Evolutionary conservation across 176 grass and related monocot genomes (phyloP).

Genomic region (Coix lacrymajobi): DNA sequence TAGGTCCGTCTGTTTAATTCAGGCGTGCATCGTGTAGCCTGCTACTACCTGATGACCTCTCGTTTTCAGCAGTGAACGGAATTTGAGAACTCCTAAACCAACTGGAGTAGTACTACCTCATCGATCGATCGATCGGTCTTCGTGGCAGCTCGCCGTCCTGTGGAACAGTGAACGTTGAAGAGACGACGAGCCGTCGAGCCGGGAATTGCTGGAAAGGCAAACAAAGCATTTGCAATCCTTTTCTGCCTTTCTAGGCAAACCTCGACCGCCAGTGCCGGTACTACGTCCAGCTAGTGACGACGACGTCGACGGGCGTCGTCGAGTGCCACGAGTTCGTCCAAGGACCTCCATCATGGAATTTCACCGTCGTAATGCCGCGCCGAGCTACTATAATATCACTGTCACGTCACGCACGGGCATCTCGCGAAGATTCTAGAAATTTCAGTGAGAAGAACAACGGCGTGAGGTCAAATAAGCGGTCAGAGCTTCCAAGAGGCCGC

Average conservation of each 20-base stretch:
- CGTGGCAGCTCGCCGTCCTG: background rate
- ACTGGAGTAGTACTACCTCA: background rate
- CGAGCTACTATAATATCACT: background rate
- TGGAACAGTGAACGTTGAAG: background rate
- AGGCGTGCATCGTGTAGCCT: background rate
- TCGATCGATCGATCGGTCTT: background rate
- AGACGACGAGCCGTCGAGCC: background rate
- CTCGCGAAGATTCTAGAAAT: background rate
- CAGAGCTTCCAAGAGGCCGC: constrained; percentile 19
- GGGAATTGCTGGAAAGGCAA: background rate
- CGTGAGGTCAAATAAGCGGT: background rate
- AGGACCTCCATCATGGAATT: background rate
- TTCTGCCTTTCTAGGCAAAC: background rate
- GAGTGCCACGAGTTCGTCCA: background rate
- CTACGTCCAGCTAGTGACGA: background rate
- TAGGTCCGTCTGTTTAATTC: background rate
- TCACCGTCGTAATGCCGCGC: background rate
- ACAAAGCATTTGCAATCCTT: background rate
- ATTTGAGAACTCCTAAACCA: constrained; percentile 10
- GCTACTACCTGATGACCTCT: background rate
- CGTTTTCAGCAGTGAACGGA: constrained; percentile 14
- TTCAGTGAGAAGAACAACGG: background rate
- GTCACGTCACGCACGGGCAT: background rate
- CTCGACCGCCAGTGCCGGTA: background rate
- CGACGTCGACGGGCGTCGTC: too few relatives aligned